Conservation (phyloP, 2,329 filamentous ascomycete genomes). For the Venturia oleaginea region DNA sequence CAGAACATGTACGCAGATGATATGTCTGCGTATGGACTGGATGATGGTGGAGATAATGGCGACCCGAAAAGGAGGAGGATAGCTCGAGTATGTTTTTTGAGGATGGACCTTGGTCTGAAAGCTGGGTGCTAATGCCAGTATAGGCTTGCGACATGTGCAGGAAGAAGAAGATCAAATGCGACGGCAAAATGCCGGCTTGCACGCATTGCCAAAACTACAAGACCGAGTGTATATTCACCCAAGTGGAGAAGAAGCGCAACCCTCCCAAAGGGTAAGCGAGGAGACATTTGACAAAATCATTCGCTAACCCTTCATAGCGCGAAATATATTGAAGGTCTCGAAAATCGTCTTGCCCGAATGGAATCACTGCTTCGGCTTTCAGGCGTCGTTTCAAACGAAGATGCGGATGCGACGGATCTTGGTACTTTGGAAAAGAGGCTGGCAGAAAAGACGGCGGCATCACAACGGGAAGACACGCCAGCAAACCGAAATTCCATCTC, state of each 20-base stretch:
- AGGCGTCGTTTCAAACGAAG: conserved; percentile 76
- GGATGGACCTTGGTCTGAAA: conserved; percentile 18
- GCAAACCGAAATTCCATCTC: conserved; percentile 7
- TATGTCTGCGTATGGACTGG: conserved; percentile 25
- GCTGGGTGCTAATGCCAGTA: conserved; percentile 18
- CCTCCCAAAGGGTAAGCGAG: conserved; percentile 77
- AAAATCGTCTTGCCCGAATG: conserved; percentile 93
- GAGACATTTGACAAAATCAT: conserved; percentile 20
- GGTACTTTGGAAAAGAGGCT: conserved; percentile 74
- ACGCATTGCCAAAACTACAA: conserved; percentile 97
- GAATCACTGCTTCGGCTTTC: conserved; percentile 82
- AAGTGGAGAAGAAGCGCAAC: conserved; percentile 97
- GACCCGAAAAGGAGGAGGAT: conserved; percentile 87
- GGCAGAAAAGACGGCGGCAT: conserved; percentile 37
- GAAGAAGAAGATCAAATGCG: conserved; percentile 95
- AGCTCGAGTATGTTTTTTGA: conserved; percentile 56
- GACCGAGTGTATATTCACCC: conserved; percentile 93
- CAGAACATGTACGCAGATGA: conserved; percentile 31
- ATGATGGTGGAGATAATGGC: conserved; percentile 45
- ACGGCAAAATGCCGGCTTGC: conserved; percentile 89
- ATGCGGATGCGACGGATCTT: conserved; percentile 76
- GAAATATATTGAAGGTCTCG: conserved; percentile 94
- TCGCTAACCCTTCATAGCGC: conserved; percentile 46
- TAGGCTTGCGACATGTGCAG: conserved; percentile 94
- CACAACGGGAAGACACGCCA: conserved; percentile 14